Conservation (phyloP, 2,329 filamentous ascomycete species). For the Colletotrichum tropicicola region DNA sequence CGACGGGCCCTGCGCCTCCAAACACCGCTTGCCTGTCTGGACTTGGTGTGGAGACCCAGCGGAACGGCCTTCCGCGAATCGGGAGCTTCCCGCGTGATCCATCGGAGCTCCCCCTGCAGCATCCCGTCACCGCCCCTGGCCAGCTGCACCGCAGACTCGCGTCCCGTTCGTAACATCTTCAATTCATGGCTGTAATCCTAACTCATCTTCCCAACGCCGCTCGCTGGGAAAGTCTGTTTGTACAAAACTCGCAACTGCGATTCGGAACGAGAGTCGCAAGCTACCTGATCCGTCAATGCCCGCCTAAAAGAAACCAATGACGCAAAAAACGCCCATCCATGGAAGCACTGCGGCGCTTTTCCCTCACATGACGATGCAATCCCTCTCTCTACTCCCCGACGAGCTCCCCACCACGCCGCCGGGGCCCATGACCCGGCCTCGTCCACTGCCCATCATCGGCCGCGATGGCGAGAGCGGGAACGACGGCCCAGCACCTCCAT, state of each 20-base stretch:
- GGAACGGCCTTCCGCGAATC: not conserved
- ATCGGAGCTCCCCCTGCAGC: slow-evolving; percentile 7
- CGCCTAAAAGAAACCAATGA: not conserved
- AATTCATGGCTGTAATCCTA: slow-evolving; percentile 4
- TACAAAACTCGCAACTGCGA: not conserved
- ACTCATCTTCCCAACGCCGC: slow-evolving; percentile 18
- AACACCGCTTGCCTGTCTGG: not conserved
- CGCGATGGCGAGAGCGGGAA: slow-evolving; percentile 9
- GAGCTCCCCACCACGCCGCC: slow-evolving; percentile 25
- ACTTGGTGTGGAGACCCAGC: not conserved
- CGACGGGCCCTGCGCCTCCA: not conserved
- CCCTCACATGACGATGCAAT: slow-evolving; percentile 58
- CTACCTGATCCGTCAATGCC: not conserved
- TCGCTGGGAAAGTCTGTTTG: slow-evolving; percentile 5
- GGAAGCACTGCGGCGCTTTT: not conserved
- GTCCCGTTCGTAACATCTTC: slow-evolving; percentile 5
- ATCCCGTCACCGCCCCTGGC: not conserved
- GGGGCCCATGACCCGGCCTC: slow-evolving; percentile 18
- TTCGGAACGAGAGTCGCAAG: not conserved
- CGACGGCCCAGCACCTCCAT: slow-evolving; percentile 15
- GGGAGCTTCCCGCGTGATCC: not conserved
- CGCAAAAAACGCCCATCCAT: slow-evolving; percentile 14
- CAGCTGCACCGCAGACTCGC: not conserved
- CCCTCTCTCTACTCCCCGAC: slow-evolving; percentile 38
- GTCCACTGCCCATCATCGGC: slow-evolving; percentile 21